These are phyloP conservation scores for Colletotrichum melonis DNA, from an alignment of 2,329 filamentous ascomycete species.

Conservation along the genomic window DNA sequence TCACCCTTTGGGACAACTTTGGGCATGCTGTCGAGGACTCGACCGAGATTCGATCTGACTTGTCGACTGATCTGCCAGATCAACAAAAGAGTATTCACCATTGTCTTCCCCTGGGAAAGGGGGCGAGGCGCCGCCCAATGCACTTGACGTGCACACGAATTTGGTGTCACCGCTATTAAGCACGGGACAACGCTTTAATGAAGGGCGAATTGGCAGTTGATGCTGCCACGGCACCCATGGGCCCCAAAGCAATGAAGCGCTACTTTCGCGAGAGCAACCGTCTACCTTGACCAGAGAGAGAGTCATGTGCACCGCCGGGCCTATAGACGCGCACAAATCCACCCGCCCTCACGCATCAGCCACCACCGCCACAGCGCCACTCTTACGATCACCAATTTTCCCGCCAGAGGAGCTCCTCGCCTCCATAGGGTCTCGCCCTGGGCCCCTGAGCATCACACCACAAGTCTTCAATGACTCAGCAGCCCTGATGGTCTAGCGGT, in stretches of 20 bases:
- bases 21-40: not conserved
- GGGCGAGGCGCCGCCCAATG: not conserved
- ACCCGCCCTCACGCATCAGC: no score
- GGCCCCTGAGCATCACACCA: not conserved
- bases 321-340: no score
- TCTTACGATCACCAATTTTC: no score
- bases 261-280: no score
- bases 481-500: conserved; percentile 25
- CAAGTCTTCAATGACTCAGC: not conserved
- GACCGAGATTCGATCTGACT: not conserved
- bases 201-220: not conserved
- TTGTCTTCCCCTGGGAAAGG: not conserved
- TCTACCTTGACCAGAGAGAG: no score
- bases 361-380: no score
- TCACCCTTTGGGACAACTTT: not conserved
- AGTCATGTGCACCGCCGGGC: no score
- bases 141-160: not conserved
- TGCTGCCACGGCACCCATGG: not conserved
- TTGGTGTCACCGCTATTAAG: not conserved
- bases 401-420: no score
- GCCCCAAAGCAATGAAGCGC: no score
- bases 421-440: no score
- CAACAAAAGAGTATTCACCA: not conserved
- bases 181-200: not conserved
- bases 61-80: not conserved